Conservation (phyloP, 2,329 filamentous ascomycete species). For the Herpotrichia juniperi region DNA sequence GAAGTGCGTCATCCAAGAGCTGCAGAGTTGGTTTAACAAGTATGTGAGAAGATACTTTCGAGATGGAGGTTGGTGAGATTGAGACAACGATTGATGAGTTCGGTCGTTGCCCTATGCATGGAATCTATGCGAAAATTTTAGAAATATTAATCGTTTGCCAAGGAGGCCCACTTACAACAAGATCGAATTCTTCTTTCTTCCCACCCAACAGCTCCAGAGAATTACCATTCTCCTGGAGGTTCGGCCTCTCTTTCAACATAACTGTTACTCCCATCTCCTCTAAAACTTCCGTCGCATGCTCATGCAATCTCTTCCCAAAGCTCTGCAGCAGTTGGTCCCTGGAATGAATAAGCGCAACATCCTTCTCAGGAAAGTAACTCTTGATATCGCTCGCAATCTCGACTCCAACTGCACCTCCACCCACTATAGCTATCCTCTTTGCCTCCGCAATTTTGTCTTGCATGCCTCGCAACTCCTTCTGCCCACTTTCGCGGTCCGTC, state of each 20-base stretch:
- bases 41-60: slow-evolving; percentile 55
- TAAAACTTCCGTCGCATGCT: slow-evolving; percentile 50
- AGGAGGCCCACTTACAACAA: slow-evolving; percentile 47
- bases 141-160: neutral
- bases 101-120: slow-evolving; percentile 65
- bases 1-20: slow-evolving; percentile 54
- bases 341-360: slow-evolving; percentile 65
- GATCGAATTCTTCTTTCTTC: slow-evolving; percentile 54
- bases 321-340: slow-evolving; percentile 59
- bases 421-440: slow-evolving; percentile 52
- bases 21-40: slow-evolving; percentile 64
- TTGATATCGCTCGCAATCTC: slow-evolving; percentile 67
- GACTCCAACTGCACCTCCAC: slow-evolving; percentile 67
- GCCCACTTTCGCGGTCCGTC: slow-evolving; percentile 51
- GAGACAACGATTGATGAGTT: slow-evolving; percentile 57
- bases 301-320: slow-evolving; percentile 53
- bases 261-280: slow-evolving; percentile 56
- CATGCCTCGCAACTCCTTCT: slow-evolving; percentile 52
- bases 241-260: slow-evolving; percentile 58
- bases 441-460: slow-evolving; percentile 56
- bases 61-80: slow-evolving; percentile 54
- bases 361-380: slow-evolving; percentile 61
- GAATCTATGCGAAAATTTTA: slow-evolving; percentile 50
- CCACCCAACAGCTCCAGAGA: slow-evolving; percentile 54
- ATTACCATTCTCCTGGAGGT: slow-evolving; percentile 43